Base-by-base conservation (phyloP, 208 protist species). In the Crithidia brevicula region DNA sequence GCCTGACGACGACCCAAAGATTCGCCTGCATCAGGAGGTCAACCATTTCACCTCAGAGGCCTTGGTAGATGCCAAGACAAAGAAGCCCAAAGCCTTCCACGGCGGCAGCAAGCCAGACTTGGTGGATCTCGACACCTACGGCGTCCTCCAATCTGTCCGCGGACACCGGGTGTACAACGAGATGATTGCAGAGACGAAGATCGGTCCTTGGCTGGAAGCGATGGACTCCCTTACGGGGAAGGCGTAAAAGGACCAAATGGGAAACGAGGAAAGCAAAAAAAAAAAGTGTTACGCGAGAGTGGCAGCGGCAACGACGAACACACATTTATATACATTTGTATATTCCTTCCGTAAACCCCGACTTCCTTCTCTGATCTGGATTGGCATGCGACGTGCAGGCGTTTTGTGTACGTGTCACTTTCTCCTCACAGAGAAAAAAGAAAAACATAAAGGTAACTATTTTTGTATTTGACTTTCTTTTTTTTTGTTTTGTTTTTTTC, bases 91-190 rank as follows among this genome's bases (percentile, higher is more conserved):
- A 27, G 22, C 63, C 16, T 97, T 97, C 58, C 88, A 97, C 72
- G 92, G 92, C 20, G 92, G 92, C 59, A 83, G 59, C 28, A 89
- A 79, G 56, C 92, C 92, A 18, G 90, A 96, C 73, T 65, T 94
- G 60, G 92, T 78, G 0, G 92, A 97, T 67, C n/a, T 95, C 20
- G 92, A 97, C 50, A 83, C 81, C n/a, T 95, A 93, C 69, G 92
- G 92, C 62, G 90, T 97, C 16, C 79, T 97, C 18, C 89, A 97
- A 63, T 83, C 88, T 7, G 81, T 97, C 5, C 82, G 90, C 16
- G 90, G 89, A 4, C 90, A 95, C 59, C 79, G 88, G 16, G 76
- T 97, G 10, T 95, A 97, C 69, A 68, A 89, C 30, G 90, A 93
- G 49, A 88, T 97, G 61, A 78, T 90, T 49, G 49, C 49, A 0